Percentiles rank a stretch among this genome's conserved stretches.
Evolutionary conservation across 306 rosid genomes (phyloP).

Genomic region (Cicer yamashitae): DNA sequence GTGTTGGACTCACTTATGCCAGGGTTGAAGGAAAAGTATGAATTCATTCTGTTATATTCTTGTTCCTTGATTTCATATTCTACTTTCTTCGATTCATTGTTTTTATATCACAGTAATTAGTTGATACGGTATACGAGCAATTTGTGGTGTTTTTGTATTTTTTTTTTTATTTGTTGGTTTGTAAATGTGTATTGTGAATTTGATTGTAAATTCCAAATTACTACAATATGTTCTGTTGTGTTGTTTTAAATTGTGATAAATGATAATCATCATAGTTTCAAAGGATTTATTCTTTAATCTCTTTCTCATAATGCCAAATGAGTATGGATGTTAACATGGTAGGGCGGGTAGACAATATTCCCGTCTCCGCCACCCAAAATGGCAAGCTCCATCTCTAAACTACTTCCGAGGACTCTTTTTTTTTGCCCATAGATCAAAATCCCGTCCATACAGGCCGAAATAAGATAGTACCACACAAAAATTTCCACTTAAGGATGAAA

Average conservation of each 20-base stretch:
- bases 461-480: too few relatives aligned
- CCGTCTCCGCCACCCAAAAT: too few relatives aligned
- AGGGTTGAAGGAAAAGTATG: slow-evolving; percentile 74
- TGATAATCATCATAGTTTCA: not conserved
- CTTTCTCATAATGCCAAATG: too few relatives aligned
- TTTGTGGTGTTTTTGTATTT: not conserved
- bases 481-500: too few relatives aligned
- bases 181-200: slow-evolving; percentile 7
- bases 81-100: not conserved
- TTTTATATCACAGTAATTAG: not conserved
- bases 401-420: too few relatives aligned
- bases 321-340: too few relatives aligned
- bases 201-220: slow-evolving; percentile 12
- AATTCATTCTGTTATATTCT: not conserved
- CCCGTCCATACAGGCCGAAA: too few relatives aligned
- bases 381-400: too few relatives aligned
- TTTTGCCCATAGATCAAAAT: too few relatives aligned
- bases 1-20: slow-evolving; percentile 74
- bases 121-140: not conserved
- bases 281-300: not conserved
- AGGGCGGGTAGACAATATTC: too few relatives aligned
- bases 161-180: not conserved
- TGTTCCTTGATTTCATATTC: too few relatives aligned
- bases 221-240: not conserved
- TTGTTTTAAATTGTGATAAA: not conserved